phyloP scores from a whole-genome alignment of 2,329 filamentous ascomycete species.

The Celoporthe dispersa region DNA sequence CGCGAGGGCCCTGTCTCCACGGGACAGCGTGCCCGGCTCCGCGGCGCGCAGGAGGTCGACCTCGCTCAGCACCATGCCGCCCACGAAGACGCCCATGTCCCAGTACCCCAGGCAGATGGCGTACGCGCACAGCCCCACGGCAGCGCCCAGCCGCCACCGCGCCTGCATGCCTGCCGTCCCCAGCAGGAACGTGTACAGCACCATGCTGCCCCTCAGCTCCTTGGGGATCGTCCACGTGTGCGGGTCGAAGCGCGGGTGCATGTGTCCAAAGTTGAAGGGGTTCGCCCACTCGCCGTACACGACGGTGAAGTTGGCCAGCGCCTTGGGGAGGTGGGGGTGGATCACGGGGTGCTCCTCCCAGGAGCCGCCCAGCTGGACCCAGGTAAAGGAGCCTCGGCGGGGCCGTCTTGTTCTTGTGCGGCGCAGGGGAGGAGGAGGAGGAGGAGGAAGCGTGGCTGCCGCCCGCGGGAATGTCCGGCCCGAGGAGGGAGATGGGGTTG shows the following conservation, averaged over 20 bases:
- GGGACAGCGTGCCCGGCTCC: conserved; percentile 22
- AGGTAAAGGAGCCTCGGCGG: conserved; percentile 32
- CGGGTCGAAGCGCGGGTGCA: conserved; percentile 46
- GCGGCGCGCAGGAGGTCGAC: conserved; percentile 39
- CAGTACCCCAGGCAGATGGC: conserved; percentile 42
- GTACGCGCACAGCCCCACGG: conserved; percentile 39
- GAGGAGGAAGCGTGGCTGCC: conserved; percentile 22
- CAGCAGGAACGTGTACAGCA: conserved; percentile 46
- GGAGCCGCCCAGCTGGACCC: conserved; percentile 45
- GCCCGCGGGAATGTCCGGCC: conserved; percentile 35
- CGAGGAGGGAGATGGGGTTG: conserved; percentile 7
- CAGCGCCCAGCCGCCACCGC: conserved; percentile 40
- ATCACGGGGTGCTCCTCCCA: conserved; percentile 49
- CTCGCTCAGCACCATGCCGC: conserved; percentile 44
- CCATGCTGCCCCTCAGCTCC: conserved; percentile 47
- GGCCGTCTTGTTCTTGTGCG: conserved; percentile 32
- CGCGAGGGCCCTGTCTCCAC: conserved; percentile 24
- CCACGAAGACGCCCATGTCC: conserved; percentile 47
- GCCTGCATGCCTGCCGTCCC: conserved; percentile 44
- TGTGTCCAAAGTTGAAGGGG: conserved; percentile 45
- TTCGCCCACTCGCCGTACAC: conserved; percentile 47
- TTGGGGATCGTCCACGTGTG: conserved; percentile 49
- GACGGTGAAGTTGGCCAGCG: conserved; percentile 44
- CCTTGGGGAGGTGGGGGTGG: conserved; percentile 44
- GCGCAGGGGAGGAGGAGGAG: conserved; percentile 39